Evolutionary conservation across 2,329 filamentous ascomycete species (phyloP).

Genomic region (Neofusicoccum sp.): DNA sequence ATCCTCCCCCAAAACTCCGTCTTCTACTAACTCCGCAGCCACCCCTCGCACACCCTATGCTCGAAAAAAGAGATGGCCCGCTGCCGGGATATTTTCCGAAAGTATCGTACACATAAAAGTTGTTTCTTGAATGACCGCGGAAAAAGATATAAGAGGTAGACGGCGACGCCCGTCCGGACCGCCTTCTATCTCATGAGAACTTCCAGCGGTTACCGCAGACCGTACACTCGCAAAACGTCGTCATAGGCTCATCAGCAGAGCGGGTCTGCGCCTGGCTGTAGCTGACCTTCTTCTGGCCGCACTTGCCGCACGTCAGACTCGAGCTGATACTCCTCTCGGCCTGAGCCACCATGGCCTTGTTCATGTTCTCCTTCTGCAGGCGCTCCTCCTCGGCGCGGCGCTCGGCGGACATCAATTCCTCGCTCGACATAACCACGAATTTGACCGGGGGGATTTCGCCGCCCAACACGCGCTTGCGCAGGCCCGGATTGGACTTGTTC

Average conservation of each 20-base stretch:
- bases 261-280: slow-evolving; percentile 96
- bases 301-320: slow-evolving; percentile 85
- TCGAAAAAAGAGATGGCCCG: not conserved
- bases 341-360: slow-evolving; percentile 91
- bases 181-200: slow-evolving; percentile 33
- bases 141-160: not conserved
- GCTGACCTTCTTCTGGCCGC: slow-evolving; percentile 88
- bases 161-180: not conserved
- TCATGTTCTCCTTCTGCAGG: slow-evolving; percentile 90
- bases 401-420: slow-evolving; percentile 87
- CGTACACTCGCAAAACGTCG: slow-evolving; percentile 56
- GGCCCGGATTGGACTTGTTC: slow-evolving; percentile 77
- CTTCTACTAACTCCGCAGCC: slow-evolving; percentile 12
- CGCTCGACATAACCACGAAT: slow-evolving; percentile 83
- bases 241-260: slow-evolving; percentile 85
- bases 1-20: slow-evolving; percentile 3
- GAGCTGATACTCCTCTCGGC: slow-evolving; percentile 87
- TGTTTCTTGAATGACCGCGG: not conserved
- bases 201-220: slow-evolving; percentile 54
- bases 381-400: slow-evolving; percentile 72
- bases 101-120: slow-evolving; percentile 12
- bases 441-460: slow-evolving; percentile 69
- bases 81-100: not conserved
- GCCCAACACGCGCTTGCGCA: slow-evolving; percentile 72
- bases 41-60: slow-evolving; percentile 10